Conservation (phyloP, 2,329 filamentous ascomycete genomes). For the Fusarium coffeatum region DNA sequence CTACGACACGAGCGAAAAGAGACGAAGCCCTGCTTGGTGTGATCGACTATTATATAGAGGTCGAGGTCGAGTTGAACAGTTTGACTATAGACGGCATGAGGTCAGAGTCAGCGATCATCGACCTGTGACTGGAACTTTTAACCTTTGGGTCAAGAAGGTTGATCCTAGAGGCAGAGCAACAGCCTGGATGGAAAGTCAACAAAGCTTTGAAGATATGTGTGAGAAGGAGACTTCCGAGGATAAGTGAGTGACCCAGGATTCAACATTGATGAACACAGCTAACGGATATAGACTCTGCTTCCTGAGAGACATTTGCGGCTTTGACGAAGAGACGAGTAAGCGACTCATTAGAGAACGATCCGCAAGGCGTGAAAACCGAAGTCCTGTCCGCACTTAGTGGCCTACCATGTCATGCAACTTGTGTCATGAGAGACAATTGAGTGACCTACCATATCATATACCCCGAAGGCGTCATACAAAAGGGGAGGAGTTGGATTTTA, state of each 20-base stretch:
- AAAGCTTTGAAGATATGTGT: slow-evolving; percentile 79
- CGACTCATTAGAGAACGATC: slow-evolving; percentile 58
- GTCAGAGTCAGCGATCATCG: slow-evolving; percentile 92
- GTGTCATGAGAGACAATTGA: background rate
- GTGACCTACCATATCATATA: slow-evolving; percentile 11
- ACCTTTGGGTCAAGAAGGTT: slow-evolving; percentile 85
- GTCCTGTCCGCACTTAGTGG: slow-evolving; percentile 41
- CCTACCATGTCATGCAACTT: background rate
- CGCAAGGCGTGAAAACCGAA: slow-evolving; percentile 43
- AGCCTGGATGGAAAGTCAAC: slow-evolving; percentile 79
- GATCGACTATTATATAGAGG: slow-evolving; percentile 91
- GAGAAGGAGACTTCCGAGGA: slow-evolving; percentile 75
- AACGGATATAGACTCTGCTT: slow-evolving; percentile 59
- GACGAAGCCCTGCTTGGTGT: slow-evolving; percentile 94
- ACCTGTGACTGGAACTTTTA: slow-evolving; percentile 88
- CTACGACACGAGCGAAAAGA: slow-evolving; percentile 96
- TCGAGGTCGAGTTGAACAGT: slow-evolving; percentile 82
- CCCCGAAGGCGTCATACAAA: background rate
- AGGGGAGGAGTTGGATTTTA: slow-evolving; percentile 31
- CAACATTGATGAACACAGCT: too few species aligned
- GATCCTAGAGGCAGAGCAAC: slow-evolving; percentile 72
- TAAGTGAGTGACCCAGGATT: slow-evolving; percentile 78
- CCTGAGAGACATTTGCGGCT: slow-evolving; percentile 64
- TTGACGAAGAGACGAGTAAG: slow-evolving; percentile 64
- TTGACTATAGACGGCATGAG: slow-evolving; percentile 90